Evolutionary conservation across 345 rosid species (phyloP).

Genomic region (sweet orange (Citrus sinensis)): DNA sequence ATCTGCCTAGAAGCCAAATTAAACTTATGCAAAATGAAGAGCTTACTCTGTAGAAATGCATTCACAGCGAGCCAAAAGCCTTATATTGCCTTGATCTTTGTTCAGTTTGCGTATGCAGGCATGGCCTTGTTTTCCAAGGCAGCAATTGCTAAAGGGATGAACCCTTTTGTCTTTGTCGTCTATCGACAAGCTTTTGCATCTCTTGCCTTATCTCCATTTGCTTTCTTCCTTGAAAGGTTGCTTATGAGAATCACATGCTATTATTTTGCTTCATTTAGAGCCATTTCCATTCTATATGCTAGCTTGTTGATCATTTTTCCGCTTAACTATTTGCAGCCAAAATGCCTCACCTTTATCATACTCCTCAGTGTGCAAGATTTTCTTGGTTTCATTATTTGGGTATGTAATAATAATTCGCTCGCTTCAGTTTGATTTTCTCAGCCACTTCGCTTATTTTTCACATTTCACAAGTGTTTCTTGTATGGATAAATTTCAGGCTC

Average conservation of each 20-base stretch:
- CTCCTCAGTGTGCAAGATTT: constrained; percentile 42
- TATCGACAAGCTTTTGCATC: constrained; percentile 83
- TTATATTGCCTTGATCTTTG: constrained; percentile 55
- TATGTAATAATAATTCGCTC: constrained; percentile 13
- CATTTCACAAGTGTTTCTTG: neutral
- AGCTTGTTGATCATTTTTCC: neutral
- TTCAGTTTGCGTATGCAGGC: constrained; percentile 69
- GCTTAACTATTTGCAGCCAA: constrained; percentile 32
- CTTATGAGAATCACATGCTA: neutral
- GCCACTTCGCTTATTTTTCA: neutral
- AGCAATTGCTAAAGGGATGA: constrained; percentile 70
- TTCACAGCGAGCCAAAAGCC: constrained; percentile 40
- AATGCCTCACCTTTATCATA: constrained; percentile 41
- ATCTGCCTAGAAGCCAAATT: neutral
- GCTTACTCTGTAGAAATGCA: constrained; percentile 7
- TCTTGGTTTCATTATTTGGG: constrained; percentile 51
- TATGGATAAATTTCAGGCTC: constrained; percentile 40
- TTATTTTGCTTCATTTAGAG: too few species aligned
- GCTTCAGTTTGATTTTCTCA: neutral
- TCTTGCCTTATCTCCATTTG: constrained; percentile 61
- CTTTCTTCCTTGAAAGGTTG: constrained; percentile 76
- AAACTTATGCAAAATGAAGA: constrained; percentile 13
- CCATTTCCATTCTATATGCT: neutral
- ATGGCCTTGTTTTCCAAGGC: constrained; percentile 81
- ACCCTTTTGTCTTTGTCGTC: constrained; percentile 68